Conservation (phyloP, 2,329 filamentous ascomycete species). For the Ciborinia camelliae region DNA sequence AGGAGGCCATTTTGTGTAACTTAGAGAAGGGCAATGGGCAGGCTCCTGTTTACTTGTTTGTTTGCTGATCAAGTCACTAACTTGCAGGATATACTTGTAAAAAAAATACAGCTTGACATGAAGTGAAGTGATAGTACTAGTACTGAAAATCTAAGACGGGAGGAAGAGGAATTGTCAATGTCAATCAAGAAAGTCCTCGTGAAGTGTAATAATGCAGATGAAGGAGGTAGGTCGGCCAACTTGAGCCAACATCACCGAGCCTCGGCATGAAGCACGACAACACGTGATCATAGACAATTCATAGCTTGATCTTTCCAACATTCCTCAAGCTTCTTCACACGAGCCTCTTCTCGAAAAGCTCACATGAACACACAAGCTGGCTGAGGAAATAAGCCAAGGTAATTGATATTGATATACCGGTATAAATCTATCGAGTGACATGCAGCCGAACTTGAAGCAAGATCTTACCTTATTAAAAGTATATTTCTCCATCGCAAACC, state of each 20-base stretch:
- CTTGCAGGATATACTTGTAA: not conserved
- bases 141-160: not conserved
- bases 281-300: not conserved
- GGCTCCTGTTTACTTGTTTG: not conserved
- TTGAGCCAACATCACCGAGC: constrained; percentile 8
- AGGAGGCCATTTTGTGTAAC: constrained; percentile 22
- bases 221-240: not conserved
- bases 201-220: not conserved
- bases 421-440: too few relatives aligned
- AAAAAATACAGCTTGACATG: not conserved
- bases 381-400: not conserved
- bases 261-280: not conserved
- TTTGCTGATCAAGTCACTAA: not conserved
- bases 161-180: not conserved
- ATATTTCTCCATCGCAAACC: not conserved
- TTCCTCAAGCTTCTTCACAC: not conserved
- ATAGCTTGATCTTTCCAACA: too few relatives aligned
- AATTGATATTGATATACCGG: too few relatives aligned
- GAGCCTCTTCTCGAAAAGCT: not conserved
- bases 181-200: not conserved
- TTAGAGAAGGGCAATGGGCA: not conserved
- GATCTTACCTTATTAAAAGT: too few relatives aligned
- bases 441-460: not conserved
- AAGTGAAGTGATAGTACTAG: too few relatives aligned
- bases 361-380: not conserved